A percentile compares a stretch with the other conserved stretches of the same genome.
Conservation (phyloP, 1,139 yeast genomes). For the Candida neerlandica region DNA sequence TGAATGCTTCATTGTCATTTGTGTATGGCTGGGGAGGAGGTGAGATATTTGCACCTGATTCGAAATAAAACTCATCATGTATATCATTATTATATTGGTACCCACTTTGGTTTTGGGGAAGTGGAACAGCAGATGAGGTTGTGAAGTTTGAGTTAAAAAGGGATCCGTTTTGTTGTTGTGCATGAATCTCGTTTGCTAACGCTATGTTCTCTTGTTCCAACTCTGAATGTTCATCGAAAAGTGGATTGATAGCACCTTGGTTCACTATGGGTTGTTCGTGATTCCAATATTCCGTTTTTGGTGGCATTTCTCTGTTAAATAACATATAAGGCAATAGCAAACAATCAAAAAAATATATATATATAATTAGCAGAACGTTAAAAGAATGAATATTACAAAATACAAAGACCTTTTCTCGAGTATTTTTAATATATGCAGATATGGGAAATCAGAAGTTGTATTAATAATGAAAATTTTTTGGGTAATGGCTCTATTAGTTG, state of each 20-base stretch:
- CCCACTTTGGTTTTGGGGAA: not conserved
- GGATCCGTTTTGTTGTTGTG: not conserved
- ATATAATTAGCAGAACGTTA: not conserved
- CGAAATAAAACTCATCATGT: conserved; percentile 6
- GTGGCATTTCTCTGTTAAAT: conserved; percentile 10
- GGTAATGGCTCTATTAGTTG: not conserved
- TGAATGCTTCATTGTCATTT: not conserved
- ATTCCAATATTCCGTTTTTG: conserved; percentile 8
- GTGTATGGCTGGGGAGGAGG: conserved; percentile 1
- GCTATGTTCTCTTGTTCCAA: conserved; percentile 17
- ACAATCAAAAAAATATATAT: not conserved
- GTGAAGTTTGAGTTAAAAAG: conserved; percentile 1
- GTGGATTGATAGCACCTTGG: not conserved
- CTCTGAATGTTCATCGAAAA: conserved; percentile 14
- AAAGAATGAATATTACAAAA: not conserved
- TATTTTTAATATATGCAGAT: not conserved
- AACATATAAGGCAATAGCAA: conserved; percentile 1
- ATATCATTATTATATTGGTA: conserved; percentile 4
- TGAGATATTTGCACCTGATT: conserved; percentile 6
- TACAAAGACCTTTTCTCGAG: not conserved
- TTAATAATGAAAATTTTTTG: not conserved
- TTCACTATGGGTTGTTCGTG: conserved; percentile 1
- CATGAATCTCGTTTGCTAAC: conserved; percentile 12
- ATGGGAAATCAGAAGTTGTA: not conserved
- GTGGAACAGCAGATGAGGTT: not conserved